Conservation (phyloP, 768 basidiomycete genomes). For the Agaricus subrufescens region DNA sequence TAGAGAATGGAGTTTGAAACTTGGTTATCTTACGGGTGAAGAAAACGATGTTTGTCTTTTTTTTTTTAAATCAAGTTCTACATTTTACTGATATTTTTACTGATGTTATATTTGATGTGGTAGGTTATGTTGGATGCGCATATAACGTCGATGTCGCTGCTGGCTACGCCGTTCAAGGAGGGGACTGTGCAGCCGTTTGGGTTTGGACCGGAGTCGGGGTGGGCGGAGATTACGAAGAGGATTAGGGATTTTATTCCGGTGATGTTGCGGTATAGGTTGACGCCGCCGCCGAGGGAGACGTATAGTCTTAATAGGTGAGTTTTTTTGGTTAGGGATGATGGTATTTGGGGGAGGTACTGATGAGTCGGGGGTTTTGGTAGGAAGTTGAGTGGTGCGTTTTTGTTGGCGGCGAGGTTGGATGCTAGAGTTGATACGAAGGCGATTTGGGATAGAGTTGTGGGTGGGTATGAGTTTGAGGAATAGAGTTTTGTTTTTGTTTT, state of each 20-base stretch:
- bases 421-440: conserved; percentile 68
- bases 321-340: not conserved
- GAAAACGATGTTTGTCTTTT: conserved; percentile 63
- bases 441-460: conserved; percentile 72
- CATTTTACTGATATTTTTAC: not conserved
- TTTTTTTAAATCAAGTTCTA: not conserved
- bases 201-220: conserved; percentile 65
- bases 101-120: not conserved
- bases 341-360: not conserved
- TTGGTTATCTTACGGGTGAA: conserved; percentile 88
- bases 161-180: conserved; percentile 80
- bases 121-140: conserved; percentile 88
- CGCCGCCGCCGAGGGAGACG: conserved; percentile 91
- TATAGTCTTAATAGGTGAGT: conserved; percentile 86
- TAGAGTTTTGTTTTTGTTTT: not conserved
- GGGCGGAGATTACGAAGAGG: conserved; percentile 68
- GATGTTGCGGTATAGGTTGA: conserved; percentile 85
- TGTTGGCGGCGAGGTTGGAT: conserved; percentile 70
- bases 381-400: conserved; percentile 79
- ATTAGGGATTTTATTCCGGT: conserved; percentile 82
- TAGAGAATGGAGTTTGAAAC: conserved; percentile 63
- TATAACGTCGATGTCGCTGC: conserved; percentile 73
- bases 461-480: conserved; percentile 30
- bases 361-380: conserved; percentile 25
- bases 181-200: conserved; percentile 65